A percentile compares a stretch with the other conserved stretches of the same genome.
phyloP scores from a whole-genome alignment of 306 rosid genomes.

The Gastrolobium bilobum region DNA sequence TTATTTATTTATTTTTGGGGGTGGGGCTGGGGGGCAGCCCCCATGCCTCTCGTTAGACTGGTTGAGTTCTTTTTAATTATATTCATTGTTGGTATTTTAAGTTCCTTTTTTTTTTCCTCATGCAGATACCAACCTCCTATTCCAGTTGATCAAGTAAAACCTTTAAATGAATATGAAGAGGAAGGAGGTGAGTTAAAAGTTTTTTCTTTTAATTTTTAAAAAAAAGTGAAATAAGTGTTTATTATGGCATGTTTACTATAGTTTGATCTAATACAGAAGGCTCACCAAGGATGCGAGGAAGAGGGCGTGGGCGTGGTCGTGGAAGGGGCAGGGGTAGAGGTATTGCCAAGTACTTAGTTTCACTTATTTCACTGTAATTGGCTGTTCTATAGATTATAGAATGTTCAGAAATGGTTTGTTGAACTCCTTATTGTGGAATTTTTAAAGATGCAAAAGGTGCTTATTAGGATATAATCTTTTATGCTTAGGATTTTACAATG shows the following conservation, averaged over 20 bases:
- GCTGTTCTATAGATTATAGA: neutral
- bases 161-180: constrained; percentile 75
- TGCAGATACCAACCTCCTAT: constrained; percentile 87
- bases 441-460: constrained; percentile 15
- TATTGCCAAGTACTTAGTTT: constrained; percentile 47
- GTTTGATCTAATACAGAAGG: constrained; percentile 64
- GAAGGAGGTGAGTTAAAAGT: constrained; percentile 70
- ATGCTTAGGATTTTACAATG: constrained; percentile 71
- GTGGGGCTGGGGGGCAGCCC: neutral
- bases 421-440: constrained; percentile 6
- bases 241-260: neutral
- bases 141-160: constrained; percentile 87
- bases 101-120: neutral
- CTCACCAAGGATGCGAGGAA: constrained; percentile 71
- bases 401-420: neutral
- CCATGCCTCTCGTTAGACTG: neutral
- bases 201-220: constrained; percentile 25
- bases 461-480: neutral
- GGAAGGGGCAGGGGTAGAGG: constrained; percentile 87
- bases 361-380: constrained; percentile 26
- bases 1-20: neutral
- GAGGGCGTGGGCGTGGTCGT: constrained; percentile 79
- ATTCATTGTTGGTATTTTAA: constrained; percentile 17
- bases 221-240: constrained; percentile 9
- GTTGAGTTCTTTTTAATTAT: neutral